Conservation (phyloP, 2,329 filamentous ascomycete species). For the Fonsecaea pedrosoi region DNA sequence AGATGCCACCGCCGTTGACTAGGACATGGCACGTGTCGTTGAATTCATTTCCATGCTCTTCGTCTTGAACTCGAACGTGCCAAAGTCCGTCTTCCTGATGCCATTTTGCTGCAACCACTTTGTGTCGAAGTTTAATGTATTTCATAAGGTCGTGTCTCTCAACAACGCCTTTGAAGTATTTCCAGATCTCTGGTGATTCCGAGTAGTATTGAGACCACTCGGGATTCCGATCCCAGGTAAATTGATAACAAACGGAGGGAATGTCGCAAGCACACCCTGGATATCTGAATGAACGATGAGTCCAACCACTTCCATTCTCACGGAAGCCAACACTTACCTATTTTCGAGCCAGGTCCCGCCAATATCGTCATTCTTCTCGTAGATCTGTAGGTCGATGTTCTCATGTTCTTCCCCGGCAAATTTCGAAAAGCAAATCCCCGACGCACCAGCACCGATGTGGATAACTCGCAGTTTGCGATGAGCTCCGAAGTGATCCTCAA, state of each 20-base stretch:
- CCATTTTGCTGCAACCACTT: constrained; percentile 43
- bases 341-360: constrained; percentile 46
- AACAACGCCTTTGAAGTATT: constrained; percentile 42
- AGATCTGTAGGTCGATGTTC: constrained; percentile 40
- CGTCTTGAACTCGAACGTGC: constrained; percentile 40
- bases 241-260: constrained; percentile 45
- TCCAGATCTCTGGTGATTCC: constrained; percentile 40
- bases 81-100: constrained; percentile 42
- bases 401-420: constrained; percentile 35
- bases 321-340: constrained; percentile 21
- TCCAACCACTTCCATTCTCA: too few species aligned
- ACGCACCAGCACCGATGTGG: constrained; percentile 50
- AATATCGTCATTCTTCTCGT: constrained; percentile 43
- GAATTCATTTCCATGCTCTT: constrained; percentile 34
- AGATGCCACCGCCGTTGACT: constrained; percentile 42
- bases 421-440: constrained; percentile 50
- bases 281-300: constrained; percentile 36
- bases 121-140: constrained; percentile 41
- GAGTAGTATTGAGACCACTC: constrained; percentile 38
- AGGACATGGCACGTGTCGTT: constrained; percentile 41
- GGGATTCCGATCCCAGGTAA: constrained; percentile 35
- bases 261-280: constrained; percentile 56
- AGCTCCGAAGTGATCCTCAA: constrained; percentile 27
- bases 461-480: constrained; percentile 43
- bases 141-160: constrained; percentile 39